Evolutionary conservation across 352 stramenopile genomes (phyloP).

Genomic region (Plasmopara halstedii): DNA sequence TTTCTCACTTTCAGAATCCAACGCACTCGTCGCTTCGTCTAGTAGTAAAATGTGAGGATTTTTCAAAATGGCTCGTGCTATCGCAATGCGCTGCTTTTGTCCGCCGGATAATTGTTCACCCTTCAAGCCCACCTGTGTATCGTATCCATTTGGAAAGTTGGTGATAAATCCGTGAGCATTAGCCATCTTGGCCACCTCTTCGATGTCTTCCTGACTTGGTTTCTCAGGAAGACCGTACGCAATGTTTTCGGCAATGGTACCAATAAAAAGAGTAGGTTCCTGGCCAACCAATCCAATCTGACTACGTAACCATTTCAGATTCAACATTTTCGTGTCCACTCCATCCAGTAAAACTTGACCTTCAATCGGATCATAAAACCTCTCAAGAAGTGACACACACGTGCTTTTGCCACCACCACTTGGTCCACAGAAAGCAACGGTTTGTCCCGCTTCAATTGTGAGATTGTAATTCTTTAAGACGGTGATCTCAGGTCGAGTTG

Average conservation of each 20-base stretch:
- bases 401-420: slow-evolving; percentile 1
- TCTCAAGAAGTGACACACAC: slow-evolving; percentile 1
- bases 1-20: slow-evolving; percentile 2
- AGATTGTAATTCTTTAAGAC: slow-evolving; percentile 2
- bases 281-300: slow-evolving; percentile 1
- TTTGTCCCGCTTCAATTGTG: background rate
- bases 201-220: background rate
- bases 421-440: slow-evolving; percentile 1
- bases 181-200: slow-evolving; percentile 1
- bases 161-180: slow-evolving; percentile 2
- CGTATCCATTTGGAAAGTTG: background rate
- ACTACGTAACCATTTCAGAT: slow-evolving; percentile 1
- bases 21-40: slow-evolving; percentile 1
- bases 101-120: slow-evolving; percentile 1
- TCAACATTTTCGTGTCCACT: background rate
- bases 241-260: slow-evolving; percentile 1
- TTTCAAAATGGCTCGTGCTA: slow-evolving; percentile 1
- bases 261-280: slow-evolving; percentile 2
- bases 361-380: slow-evolving; percentile 1
- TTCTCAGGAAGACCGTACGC: slow-evolving; percentile 1
- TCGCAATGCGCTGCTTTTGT: slow-evolving; percentile 2
- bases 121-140: background rate
- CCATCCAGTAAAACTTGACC: background rate
- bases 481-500: background rate
- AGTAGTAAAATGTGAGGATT: background rate